These are phyloP conservation scores for Blastobotrys peoriensis DNA, from an alignment of 805 yeast genomes.

Conservation along the genomic window DNA sequence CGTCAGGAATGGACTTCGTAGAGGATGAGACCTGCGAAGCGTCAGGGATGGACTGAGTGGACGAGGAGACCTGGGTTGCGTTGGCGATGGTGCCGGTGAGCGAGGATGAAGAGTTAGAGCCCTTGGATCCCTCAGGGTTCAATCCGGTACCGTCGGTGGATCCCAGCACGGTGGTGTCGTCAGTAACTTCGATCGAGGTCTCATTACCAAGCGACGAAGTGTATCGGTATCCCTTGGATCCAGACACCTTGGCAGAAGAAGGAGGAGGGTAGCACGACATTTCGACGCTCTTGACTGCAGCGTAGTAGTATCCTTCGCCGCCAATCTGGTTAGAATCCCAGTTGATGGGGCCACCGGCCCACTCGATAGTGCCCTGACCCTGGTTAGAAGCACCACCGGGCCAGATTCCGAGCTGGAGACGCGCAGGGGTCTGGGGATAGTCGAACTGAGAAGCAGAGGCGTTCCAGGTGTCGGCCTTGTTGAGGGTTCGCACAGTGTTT, in stretches of 20 bases:
- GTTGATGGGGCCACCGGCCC: slow-evolving; percentile 85
- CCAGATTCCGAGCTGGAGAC: slow-evolving; percentile 61
- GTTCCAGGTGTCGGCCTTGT: slow-evolving; percentile 48
- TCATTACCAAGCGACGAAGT: slow-evolving; percentile 41
- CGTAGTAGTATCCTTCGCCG: slow-evolving; percentile 76
- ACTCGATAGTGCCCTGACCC: slow-evolving; percentile 57
- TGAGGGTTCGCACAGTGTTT: slow-evolving; percentile 54
- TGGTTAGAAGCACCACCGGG: slow-evolving; percentile 47
- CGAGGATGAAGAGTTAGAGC: slow-evolving; percentile 9
- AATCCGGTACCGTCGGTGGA: slow-evolving; percentile 60
- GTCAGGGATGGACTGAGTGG: slow-evolving; percentile 4
- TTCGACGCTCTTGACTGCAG: slow-evolving; percentile 51
- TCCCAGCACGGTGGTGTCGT: slow-evolving; percentile 54
- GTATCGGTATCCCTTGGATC: slow-evolving; percentile 49
- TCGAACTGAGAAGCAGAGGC: slow-evolving; percentile 58
- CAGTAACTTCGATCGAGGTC: slow-evolving; percentile 53
- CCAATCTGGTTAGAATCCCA: slow-evolving; percentile 74
- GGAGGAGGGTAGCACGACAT: slow-evolving; percentile 76
- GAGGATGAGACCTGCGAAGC: slow-evolving; percentile 11
- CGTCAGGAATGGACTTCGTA: slow-evolving; percentile 14
- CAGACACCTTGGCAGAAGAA: slow-evolving; percentile 39
- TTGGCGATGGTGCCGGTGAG: slow-evolving; percentile 5
- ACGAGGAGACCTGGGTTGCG: slow-evolving; percentile 8
- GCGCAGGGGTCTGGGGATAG: slow-evolving; percentile 88
- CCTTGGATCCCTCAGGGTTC: slow-evolving; percentile 32